These are phyloP conservation scores for Bruguiera sexangula DNA, from an alignment of 345 rosid genomes.

Conservation along the genomic window DNA sequence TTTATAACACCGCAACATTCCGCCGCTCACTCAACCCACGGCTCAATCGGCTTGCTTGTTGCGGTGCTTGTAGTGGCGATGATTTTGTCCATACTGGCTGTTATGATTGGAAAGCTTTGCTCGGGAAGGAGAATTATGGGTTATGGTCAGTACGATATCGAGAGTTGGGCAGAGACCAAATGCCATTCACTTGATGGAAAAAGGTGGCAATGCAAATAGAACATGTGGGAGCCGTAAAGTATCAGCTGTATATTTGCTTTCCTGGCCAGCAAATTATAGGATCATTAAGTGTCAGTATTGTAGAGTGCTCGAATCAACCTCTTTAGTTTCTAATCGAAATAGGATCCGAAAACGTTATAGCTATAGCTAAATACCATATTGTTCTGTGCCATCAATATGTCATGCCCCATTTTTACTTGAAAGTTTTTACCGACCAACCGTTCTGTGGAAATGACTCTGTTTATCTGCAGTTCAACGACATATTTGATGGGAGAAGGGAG, in stretches of 20 bases:
- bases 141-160: slow-evolving; percentile 54
- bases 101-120: slow-evolving; percentile 66
- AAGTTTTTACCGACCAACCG: not conserved
- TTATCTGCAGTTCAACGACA: slow-evolving; percentile 71
- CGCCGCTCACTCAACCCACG: slow-evolving; percentile 27
- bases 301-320: not conserved
- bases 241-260: too few relatives aligned
- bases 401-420: not conserved
- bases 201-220: too few relatives aligned
- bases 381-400: not conserved
- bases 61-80: slow-evolving; percentile 48
- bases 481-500: too few relatives aligned
- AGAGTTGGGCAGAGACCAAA: slow-evolving; percentile 66
- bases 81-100: slow-evolving; percentile 44
- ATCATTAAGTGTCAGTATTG: too few relatives aligned
- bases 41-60: slow-evolving; percentile 50
- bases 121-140: slow-evolving; percentile 57
- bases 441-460: not conserved
- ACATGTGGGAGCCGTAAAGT: too few relatives aligned
- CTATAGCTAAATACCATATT: not conserved
- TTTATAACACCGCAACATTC: slow-evolving; percentile 30
- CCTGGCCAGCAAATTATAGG: too few relatives aligned
- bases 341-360: not conserved
- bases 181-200: slow-evolving; percentile 22
- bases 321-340: not conserved